These are phyloP conservation scores for Aquilaria malaccensis DNA, from an alignment of 345 rosid genomes.

Conservation along the genomic window DNA sequence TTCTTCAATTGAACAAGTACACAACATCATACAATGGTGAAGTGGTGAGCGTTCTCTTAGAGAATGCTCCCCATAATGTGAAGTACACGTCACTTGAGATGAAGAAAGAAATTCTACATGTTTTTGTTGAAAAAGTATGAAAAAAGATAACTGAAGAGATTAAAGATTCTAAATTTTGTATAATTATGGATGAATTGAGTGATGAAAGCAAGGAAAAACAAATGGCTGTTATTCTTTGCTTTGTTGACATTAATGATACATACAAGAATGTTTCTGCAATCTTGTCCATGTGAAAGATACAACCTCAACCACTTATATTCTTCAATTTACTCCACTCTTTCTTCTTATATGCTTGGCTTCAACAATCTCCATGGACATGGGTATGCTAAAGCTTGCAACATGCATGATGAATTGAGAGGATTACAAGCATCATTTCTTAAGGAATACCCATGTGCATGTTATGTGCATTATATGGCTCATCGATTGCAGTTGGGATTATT, in stretches of 20 bases:
- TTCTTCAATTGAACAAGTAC: background rate
- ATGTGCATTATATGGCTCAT: background rate
- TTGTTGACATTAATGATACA: too few species aligned
- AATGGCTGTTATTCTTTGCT: background rate
- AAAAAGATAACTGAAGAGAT: too few species aligned
- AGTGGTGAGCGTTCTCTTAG: background rate
- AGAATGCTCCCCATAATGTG: conserved; percentile 6
- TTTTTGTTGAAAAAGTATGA: background rate
- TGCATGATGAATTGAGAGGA: background rate
- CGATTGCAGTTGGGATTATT: background rate
- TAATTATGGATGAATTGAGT: background rate
- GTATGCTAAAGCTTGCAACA: background rate
- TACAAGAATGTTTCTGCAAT: background rate
- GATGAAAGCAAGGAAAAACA: background rate
- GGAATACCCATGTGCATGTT: background rate
- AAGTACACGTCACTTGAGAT: background rate
- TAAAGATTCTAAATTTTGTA: background rate
- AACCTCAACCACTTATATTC: too few species aligned
- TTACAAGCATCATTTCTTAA: background rate
- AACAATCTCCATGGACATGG: background rate
- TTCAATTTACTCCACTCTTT: background rate
- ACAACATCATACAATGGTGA: background rate
- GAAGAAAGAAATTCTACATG: conserved; percentile 3
- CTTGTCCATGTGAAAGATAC: background rate
- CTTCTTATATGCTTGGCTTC: background rate